Percentiles rank a stretch among this genome's conserved stretches.
These are phyloP conservation scores for Rhynchosporium secalis DNA, from an alignment of 2,329 filamentous ascomycete species.

Conservation along the genomic window DNA sequence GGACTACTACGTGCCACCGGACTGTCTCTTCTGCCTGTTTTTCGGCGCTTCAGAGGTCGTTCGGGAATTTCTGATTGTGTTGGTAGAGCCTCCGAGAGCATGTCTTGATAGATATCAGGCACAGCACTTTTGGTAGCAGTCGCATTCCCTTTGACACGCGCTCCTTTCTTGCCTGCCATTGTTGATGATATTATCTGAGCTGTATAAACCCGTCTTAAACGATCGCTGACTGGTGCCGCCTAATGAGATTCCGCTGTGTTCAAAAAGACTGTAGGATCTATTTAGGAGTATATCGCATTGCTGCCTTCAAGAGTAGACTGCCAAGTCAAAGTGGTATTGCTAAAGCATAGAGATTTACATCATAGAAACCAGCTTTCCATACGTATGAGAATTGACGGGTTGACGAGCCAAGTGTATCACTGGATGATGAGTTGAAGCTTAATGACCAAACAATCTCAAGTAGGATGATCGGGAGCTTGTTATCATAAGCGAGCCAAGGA, in stretches of 20 bases:
- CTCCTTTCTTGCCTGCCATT: slow-evolving; percentile 22
- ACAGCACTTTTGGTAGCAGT: slow-evolving; percentile 32
- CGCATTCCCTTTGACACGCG: slow-evolving; percentile 26
- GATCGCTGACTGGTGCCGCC: not conserved
- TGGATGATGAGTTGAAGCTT: not conserved
- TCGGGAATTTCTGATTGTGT: slow-evolving; percentile 36
- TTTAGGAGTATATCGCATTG: not conserved
- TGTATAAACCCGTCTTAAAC: not conserved
- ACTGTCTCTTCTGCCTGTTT: slow-evolving; percentile 27
- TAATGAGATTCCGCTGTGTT: not conserved
- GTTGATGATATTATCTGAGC: not conserved
- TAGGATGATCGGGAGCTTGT: not conserved
- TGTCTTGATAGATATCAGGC: slow-evolving; percentile 47
- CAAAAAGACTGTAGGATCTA: not conserved
- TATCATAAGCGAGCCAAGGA: slow-evolving; percentile 8
- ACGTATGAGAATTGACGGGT: not conserved
- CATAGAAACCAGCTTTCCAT: not conserved
- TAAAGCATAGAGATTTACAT: not conserved
- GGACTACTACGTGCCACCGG: slow-evolving; percentile 17
- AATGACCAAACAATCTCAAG: not conserved
- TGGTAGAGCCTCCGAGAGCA: slow-evolving; percentile 45
- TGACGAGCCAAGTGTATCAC: not conserved
- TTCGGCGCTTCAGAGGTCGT: slow-evolving; percentile 42
- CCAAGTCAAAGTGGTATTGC: not conserved
- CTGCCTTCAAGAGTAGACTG: not conserved